Percentiles rank a stretch among this genome's conserved stretches.
Conservation (phyloP, 2,329 filamentous ascomycete species). For the Cladosporium sp. region DNA sequence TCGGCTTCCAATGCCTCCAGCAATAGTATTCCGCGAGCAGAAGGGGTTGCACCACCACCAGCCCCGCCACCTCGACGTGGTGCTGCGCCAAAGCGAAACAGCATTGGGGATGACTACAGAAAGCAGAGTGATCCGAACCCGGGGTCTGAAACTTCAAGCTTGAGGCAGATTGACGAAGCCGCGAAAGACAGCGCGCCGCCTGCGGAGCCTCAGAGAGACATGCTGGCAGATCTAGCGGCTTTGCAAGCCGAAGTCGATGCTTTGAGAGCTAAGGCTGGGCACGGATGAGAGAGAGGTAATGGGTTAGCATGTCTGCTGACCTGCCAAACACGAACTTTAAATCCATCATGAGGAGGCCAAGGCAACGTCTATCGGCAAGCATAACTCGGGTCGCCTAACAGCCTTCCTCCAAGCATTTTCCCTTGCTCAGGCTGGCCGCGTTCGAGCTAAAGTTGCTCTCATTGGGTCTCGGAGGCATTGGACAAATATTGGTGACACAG, state of each 20-base stretch:
- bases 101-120: constrained; percentile 18
- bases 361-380: too few relatives aligned
- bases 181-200: not conserved
- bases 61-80: constrained; percentile 27
- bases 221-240: constrained; percentile 29
- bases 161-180: constrained; percentile 20
- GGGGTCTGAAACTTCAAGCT: constrained; percentile 14
- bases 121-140: constrained; percentile 9
- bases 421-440: too few relatives aligned
- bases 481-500: too few relatives aligned
- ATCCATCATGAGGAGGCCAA: not conserved
- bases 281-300: not conserved
- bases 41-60: constrained; percentile 21
- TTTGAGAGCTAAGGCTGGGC: constrained; percentile 16
- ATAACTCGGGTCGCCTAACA: too few relatives aligned
- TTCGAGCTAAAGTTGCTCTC: too few relatives aligned
- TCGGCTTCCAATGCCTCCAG: constrained; percentile 19
- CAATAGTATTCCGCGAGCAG: constrained; percentile 18
- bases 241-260: constrained; percentile 31
- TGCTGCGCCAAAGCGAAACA: constrained; percentile 20
- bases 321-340: too few relatives aligned
- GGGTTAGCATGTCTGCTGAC: too few relatives aligned
- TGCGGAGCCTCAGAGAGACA: constrained; percentile 18
- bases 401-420: too few relatives aligned
- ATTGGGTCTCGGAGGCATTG: too few relatives aligned